These are phyloP conservation scores for Naganishia liquefaciens DNA, from an alignment of 1,284 basidiomycete genomes.

Conservation along the genomic window DNA sequence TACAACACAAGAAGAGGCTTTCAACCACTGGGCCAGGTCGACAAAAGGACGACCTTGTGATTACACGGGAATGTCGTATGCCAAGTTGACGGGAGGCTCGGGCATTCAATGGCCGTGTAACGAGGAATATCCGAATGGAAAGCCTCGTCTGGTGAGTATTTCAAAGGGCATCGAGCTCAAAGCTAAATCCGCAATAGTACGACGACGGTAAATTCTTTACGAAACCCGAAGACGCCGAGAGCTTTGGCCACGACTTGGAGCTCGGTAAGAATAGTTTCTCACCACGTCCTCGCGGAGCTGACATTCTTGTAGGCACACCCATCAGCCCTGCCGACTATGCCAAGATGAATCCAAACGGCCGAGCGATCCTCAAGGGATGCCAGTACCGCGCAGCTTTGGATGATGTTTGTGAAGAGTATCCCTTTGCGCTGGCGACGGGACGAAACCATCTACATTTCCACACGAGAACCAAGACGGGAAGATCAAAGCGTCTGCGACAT, in stretches of 20 bases:
- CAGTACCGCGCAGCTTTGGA: conserved; percentile 29
- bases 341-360: conserved; percentile 30
- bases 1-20: conserved; percentile 23
- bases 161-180: background rate
- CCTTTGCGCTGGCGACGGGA: conserved; percentile 29
- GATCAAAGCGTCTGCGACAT: conserved; percentile 28
- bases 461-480: conserved; percentile 32
- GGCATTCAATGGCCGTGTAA: conserved; percentile 34
- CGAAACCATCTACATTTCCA: conserved; percentile 34
- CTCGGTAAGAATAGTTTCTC: background rate
- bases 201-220: conserved; percentile 31
- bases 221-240: conserved; percentile 31
- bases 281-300: background rate
- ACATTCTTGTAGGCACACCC: conserved; percentile 20
- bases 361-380: conserved; percentile 30
- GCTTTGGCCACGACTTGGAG: conserved; percentile 27
- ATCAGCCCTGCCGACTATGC: conserved; percentile 32
- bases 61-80: conserved; percentile 33
- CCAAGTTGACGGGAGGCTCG: conserved; percentile 31
- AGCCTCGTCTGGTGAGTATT: conserved; percentile 9
- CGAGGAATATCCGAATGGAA: conserved; percentile 24
- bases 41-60: conserved; percentile 33
- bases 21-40: conserved; percentile 30
- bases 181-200: conserved; percentile 15
- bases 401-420: conserved; percentile 28